Percentiles rank a stretch among this genome's conserved stretches.
These are phyloP conservation scores for Teratosphaeria destructans DNA, from an alignment of 2,329 filamentous ascomycete genomes.

Conservation along the genomic window DNA sequence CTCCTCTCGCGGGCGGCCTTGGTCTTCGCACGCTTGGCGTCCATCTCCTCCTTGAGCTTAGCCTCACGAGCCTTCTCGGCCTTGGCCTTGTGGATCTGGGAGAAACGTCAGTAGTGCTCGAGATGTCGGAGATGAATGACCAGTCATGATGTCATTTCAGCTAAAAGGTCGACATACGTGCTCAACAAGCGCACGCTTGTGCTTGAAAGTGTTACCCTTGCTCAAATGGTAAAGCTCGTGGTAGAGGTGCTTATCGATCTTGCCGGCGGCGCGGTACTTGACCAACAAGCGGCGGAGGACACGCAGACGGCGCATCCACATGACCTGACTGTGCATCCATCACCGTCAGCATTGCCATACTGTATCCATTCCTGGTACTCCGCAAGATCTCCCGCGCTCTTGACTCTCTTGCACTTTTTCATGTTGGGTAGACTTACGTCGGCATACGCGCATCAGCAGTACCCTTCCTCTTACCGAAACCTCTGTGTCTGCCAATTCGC, in stretches of 20 bases:
- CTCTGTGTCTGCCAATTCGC: slow-evolving; percentile 93
- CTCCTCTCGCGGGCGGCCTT: slow-evolving; percentile 99
- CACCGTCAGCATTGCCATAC: slow-evolving; percentile 17
- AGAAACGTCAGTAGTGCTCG: slow-evolving; percentile 10
- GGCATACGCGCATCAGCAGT: slow-evolving; percentile 99
- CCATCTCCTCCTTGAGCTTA: slow-evolving; percentile 98
- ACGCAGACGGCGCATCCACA: slow-evolving; percentile 99
- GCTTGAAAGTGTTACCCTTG: slow-evolving; percentile 99
- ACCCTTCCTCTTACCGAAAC: slow-evolving; percentile 99
- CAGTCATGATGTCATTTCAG: slow-evolving; percentile 26
- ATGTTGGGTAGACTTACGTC: slow-evolving; percentile 51
- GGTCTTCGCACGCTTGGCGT: slow-evolving; percentile 99
- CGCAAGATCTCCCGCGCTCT: neutral
- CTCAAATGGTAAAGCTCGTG: slow-evolving; percentile 99
- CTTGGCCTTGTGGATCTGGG: slow-evolving; percentile 98
- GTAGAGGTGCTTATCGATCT: slow-evolving; percentile 99
- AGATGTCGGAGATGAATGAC: slow-evolving; percentile 1
- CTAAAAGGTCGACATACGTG: slow-evolving; percentile 63
- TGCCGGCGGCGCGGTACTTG: slow-evolving; percentile 99
- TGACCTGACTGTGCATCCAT: slow-evolving; percentile 61
- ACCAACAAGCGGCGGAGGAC: slow-evolving; percentile 97
- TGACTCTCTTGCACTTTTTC: neutral
- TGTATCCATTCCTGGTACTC: neutral
- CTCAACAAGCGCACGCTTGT: slow-evolving; percentile 99
- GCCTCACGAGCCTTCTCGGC: slow-evolving; percentile 97